Base-by-base conservation (phyloP, 1,284 basidiomycete genomes). In the Paramarasmius palmivorus region DNA sequence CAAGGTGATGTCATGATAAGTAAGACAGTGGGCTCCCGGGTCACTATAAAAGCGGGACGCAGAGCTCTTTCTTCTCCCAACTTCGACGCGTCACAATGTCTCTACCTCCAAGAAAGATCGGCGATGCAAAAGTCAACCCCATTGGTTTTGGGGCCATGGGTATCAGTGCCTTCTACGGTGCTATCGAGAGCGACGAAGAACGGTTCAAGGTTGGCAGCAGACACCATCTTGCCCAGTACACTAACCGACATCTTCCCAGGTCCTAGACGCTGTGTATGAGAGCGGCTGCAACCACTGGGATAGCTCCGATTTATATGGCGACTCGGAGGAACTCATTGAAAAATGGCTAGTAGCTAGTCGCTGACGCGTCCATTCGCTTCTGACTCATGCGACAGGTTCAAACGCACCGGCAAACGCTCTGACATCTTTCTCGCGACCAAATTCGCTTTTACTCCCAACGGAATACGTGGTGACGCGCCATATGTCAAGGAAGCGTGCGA, bases 381-480 rank as follows among this genome's bases (percentile, higher is more conserved):
- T 40, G 2, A 17, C 26, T 22, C 10, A 25, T 32, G 22, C n/a
- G 25, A 32, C 52, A 76, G 72, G 75, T 72, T 78, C 59, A 72
- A 74, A 56, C 65, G 66, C n/a, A 75, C 75, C 1, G 74, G 75
- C 32, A 77, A 76, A 46, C 68, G 75, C 34, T 59, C 67, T 42
- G 61, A 77, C 42, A 73, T 81, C 26, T 81, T 80, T 63, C 62
- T 81, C 2, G 73, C 74, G 3, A 76, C 73, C 45, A 86, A 86
- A 63, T 82, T 82, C 57, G 81, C 78, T 0, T 49, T 49, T 3
- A 56, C 53, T 12, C 44, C 57, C 20, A 29, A 53, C 17, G 40
- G 49, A 15, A 55, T 56, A 64, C 29, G 64, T 32, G 69, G 70
- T 1, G 64, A 65, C 17, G 70, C 73, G 7, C 70, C 44, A 34